Percentiles rank a stretch among this genome's conserved stretches.
These are phyloP conservation scores for Solanum boliviense DNA, from an alignment of 257 asterid genomes.

Conservation along the genomic window DNA sequence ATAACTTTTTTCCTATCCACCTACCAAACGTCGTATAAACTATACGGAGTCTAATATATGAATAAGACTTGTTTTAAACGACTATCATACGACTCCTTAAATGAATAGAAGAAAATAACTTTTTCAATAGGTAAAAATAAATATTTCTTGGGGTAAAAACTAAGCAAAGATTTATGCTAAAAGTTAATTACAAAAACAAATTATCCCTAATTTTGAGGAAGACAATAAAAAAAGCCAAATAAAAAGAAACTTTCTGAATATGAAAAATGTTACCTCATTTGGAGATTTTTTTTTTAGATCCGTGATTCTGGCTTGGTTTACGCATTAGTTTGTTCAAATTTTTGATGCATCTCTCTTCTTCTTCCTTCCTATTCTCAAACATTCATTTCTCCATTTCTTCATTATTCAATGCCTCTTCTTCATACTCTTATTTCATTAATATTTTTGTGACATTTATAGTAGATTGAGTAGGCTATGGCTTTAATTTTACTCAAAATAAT, in stretches of 20 bases:
- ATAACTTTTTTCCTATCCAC: too few species aligned
- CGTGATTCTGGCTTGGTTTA: neutral
- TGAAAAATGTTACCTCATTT: neutral
- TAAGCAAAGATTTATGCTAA: neutral
- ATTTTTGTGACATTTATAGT: neutral
- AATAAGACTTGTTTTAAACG: too few species aligned
- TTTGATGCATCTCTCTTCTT: neutral
- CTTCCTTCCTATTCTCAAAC: neutral
- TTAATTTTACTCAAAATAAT: neutral
- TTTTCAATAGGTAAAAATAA: neutral
- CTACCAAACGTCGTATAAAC: neutral
- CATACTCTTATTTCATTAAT: neutral
- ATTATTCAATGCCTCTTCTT: neutral
- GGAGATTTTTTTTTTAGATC: neutral
- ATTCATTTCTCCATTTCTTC: neutral
- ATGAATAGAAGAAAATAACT: too few species aligned
- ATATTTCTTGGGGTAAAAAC: neutral
- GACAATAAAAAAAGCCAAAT: neutral
- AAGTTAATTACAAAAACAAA: neutral
- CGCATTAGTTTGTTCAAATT: constrained; percentile 1
- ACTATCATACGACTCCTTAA: neutral
- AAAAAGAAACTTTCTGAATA: neutral
- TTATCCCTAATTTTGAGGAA: neutral
- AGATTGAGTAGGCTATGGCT: neutral
- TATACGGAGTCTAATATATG: too few species aligned